These are phyloP conservation scores for Mallotus nudiflorus DNA, from an alignment of 345 rosid genomes.

Conservation along the genomic window DNA sequence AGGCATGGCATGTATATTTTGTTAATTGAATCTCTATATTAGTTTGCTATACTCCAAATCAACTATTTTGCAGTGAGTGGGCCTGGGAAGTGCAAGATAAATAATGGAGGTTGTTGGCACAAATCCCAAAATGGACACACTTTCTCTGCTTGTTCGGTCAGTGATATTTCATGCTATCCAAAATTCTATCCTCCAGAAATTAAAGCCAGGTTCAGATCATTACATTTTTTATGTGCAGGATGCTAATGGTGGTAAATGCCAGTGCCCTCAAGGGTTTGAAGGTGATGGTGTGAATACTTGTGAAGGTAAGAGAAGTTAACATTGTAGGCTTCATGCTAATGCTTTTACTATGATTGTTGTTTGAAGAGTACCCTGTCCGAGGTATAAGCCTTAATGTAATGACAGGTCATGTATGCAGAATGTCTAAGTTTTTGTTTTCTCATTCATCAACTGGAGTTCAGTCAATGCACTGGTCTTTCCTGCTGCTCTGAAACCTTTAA, in stretches of 20 bases:
- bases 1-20: not conserved
- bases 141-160: conserved; percentile 73
- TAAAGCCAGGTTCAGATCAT: conserved; percentile 17
- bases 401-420: not conserved
- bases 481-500: not conserved
- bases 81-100: conserved; percentile 62
- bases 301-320: conserved; percentile 50
- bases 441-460: not conserved
- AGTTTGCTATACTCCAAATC: not conserved
- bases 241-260: conserved; percentile 62
- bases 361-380: not conserved
- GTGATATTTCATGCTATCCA: conserved; percentile 25
- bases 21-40: conserved; percentile 2
- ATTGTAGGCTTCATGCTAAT: not conserved
- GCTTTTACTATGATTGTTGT: not conserved
- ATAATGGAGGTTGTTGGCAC: conserved; percentile 81
- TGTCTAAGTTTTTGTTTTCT: not conserved
- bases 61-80: conserved; percentile 51
- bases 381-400: not conserved
- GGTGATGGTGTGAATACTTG: conserved; percentile 89
- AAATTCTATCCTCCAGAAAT: not conserved
- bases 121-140: conserved; percentile 52
- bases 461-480: not conserved
- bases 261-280: conserved; percentile 87
- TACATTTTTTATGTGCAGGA: conserved; percentile 48